A percentile compares a stretch with the other conserved stretches of the same genome.
These are phyloP conservation scores for Lupinus albus DNA, from an alignment of 306 rosid species.

Conservation along the genomic window DNA sequence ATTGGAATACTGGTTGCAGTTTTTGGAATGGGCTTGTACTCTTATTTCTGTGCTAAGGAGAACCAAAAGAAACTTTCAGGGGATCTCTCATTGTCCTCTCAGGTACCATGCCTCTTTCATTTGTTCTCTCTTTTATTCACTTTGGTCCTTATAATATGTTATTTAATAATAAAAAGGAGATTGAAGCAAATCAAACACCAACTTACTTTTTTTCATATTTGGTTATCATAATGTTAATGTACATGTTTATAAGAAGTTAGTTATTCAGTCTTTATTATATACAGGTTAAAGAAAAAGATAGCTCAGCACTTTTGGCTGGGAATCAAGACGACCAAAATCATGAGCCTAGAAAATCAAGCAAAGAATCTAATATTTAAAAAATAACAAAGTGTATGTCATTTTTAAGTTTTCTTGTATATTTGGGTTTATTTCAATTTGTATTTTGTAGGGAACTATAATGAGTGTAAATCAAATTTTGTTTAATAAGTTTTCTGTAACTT, in stretches of 20 bases:
- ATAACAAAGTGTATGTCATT: constrained; percentile 25
- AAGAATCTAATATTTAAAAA: constrained; percentile 73
- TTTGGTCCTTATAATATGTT: too few relatives aligned
- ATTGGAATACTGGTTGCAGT: constrained; percentile 78
- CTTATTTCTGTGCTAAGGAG: constrained; percentile 87
- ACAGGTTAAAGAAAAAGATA: constrained; percentile 77
- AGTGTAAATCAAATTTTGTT: constrained; percentile 60
- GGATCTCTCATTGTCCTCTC: constrained; percentile 65
- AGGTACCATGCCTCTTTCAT: constrained; percentile 42
- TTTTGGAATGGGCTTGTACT: constrained; percentile 89
- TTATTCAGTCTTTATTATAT: neutral
- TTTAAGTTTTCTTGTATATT: constrained; percentile 31
- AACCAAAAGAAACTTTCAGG: constrained; percentile 70
- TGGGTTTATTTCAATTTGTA: constrained; percentile 40
- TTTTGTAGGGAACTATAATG: constrained; percentile 37
- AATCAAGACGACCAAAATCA: constrained; percentile 69
- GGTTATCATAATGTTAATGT: neutral
- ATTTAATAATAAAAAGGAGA: too few relatives aligned
- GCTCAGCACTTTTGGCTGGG: constrained; percentile 60
- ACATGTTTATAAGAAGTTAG: neutral
- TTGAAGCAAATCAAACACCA: neutral
- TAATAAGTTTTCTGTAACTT: constrained; percentile 37
- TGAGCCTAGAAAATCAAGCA: constrained; percentile 72
- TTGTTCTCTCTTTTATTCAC: too few relatives aligned
- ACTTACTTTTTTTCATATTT: neutral